These are phyloP conservation scores for Spergularia azorica DNA, from an alignment of 179 eudicot genomes.

Conservation along the genomic window DNA sequence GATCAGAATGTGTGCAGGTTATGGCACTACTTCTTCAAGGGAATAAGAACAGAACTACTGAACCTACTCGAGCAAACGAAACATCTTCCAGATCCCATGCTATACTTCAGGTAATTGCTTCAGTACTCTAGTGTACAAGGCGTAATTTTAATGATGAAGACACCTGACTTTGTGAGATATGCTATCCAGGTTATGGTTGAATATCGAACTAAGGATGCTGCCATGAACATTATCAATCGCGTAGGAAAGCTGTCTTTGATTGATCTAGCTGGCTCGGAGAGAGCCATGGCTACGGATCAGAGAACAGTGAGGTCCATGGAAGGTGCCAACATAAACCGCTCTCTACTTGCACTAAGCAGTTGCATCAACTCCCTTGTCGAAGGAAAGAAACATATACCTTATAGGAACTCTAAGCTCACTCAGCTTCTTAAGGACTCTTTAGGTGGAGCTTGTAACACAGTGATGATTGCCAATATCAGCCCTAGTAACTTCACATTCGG, in stretches of 20 bases:
- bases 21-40: conserved; percentile 92
- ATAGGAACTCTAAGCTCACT: conserved; percentile 87
- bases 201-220: conserved; percentile 60
- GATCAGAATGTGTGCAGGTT: conserved; percentile 45
- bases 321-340: conserved; percentile 83
- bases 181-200: conserved; percentile 65
- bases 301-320: conserved; percentile 80
- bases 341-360: conserved; percentile 89
- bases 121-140: not conserved
- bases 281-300: conserved; percentile 90
- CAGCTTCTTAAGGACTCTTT: conserved; percentile 89
- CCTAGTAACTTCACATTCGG: conserved; percentile 75
- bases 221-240: conserved; percentile 47
- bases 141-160: too few species aligned
- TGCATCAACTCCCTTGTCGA: conserved; percentile 91
- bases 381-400: conserved; percentile 91
- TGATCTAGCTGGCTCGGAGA: conserved; percentile 89
- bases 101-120: conserved; percentile 67
- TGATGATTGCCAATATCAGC: conserved; percentile 87
- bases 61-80: conserved; percentile 89
- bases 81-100: conserved; percentile 91
- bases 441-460: conserved; percentile 90
- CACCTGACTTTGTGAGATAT: conserved; percentile 2
- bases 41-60: conserved; percentile 79
- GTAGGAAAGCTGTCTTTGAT: conserved; percentile 84